Conservation (phyloP, 2,329 filamentous ascomycete genomes). For the Colletotrichum orchidophilum region DNA sequence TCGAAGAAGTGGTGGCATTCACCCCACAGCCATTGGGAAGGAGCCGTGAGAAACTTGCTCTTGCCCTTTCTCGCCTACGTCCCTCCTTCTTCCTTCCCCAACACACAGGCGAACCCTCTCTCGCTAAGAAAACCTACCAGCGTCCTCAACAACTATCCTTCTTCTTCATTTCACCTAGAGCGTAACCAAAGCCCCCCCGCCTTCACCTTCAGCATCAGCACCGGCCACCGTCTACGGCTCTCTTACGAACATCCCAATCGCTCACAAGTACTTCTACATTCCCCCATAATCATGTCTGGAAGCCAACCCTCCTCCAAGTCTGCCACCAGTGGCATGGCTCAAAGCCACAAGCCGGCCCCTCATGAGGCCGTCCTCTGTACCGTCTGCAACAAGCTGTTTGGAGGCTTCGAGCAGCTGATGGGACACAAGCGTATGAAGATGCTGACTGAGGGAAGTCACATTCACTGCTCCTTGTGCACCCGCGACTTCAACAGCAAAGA, state of each 20-base stretch:
- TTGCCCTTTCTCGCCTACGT: background rate
- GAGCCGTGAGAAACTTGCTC: background rate
- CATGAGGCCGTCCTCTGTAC: conserved; percentile 9
- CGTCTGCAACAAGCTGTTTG: background rate
- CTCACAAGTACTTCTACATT: background rate
- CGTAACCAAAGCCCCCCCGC: background rate
- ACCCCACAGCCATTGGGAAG: background rate
- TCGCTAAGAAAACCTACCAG: background rate
- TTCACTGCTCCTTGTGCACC: conserved; percentile 51
- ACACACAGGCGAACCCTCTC: background rate
- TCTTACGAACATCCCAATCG: background rate
- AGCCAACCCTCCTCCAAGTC: background rate
- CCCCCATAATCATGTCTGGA: background rate
- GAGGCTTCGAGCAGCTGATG: conserved; percentile 8
- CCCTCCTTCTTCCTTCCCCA: background rate
- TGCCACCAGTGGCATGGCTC: background rate
- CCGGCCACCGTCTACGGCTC: background rate
- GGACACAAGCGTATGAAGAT: conserved; percentile 42
- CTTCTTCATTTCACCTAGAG: background rate
- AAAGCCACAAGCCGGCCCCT: background rate
- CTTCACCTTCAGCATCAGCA: background rate
- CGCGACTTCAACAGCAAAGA: conserved; percentile 47
- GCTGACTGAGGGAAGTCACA: conserved; percentile 41
- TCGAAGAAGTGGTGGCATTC: background rate
- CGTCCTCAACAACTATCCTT: background rate